Evolutionary conservation across 164 flowering plant species (phyloP).

Genomic region (Piper longum): DNA sequence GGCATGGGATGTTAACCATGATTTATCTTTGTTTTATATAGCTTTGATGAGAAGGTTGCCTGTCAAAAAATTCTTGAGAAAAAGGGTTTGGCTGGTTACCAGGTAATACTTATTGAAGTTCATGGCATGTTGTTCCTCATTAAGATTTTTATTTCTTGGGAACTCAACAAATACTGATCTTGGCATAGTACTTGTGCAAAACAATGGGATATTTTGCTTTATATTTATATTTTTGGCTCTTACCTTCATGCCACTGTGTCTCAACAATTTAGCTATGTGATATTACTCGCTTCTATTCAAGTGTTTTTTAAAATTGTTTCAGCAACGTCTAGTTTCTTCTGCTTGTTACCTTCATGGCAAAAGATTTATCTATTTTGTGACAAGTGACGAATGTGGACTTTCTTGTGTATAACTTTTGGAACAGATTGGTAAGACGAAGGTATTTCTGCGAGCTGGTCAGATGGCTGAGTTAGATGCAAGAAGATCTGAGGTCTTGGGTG

Average conservation of each 20-base stretch:
- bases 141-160: background rate
- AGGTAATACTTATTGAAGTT: constrained; percentile 24
- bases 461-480: constrained; percentile 98
- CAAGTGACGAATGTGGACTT: background rate
- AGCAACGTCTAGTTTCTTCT: background rate
- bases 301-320: background rate
- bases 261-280: too few species aligned
- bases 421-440: constrained; percentile 94
- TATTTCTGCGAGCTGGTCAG: constrained; percentile 96
- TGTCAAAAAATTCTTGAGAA: constrained; percentile 86
- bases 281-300: too few species aligned
- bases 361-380: background rate
- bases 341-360: background rate
- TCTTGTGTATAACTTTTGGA: background rate
- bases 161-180: too few species aligned
- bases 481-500: constrained; percentile 83
- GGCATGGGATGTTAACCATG: background rate
- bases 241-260: too few species aligned
- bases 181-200: too few species aligned
- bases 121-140: background rate
- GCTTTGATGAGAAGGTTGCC: constrained; percentile 83
- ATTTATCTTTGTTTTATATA: constrained; percentile 13
- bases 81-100: constrained; percentile 76
- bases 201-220: too few species aligned
- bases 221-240: too few species aligned